A percentile compares a stretch with the other conserved stretches of the same genome.
Evolutionary conservation across 805 yeast species (phyloP).

Genomic region (Scheffersomyces coipomensis): DNA sequence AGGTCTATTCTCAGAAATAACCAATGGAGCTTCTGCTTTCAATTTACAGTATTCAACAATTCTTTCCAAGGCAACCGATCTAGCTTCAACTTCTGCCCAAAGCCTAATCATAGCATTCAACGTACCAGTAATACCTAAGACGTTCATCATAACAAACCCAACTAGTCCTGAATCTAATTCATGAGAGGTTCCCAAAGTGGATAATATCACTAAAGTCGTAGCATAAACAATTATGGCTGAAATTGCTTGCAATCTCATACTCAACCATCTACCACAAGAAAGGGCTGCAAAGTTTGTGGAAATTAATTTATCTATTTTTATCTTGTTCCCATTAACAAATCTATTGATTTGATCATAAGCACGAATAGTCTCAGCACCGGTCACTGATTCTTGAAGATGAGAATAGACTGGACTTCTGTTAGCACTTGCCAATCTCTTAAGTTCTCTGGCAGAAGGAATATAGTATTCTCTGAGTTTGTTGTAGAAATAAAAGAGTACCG

Average conservation of each 20-base stretch:
- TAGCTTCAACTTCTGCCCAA: constrained; percentile 36
- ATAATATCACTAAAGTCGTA: constrained; percentile 24
- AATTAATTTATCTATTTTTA: constrained; percentile 19
- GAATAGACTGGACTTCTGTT: constrained; percentile 30
- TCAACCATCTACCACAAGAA: constrained; percentile 31
- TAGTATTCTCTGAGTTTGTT: constrained; percentile 25
- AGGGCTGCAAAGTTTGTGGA: no score
- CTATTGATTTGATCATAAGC: constrained; percentile 28
- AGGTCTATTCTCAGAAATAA: constrained; percentile 35
- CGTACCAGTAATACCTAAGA: constrained; percentile 27
- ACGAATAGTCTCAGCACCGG: constrained; percentile 32
- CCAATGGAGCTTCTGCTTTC: constrained; percentile 44
- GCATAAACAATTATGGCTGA: constrained; percentile 31
- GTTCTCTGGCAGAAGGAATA: constrained; percentile 35
- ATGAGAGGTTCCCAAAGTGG: constrained; percentile 17
- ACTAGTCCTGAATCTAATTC: constrained; percentile 32
- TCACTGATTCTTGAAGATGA: constrained; percentile 34
- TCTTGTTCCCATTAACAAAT: constrained; percentile 20
- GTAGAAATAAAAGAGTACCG: constrained; percentile 23
- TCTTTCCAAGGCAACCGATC: constrained; percentile 35
- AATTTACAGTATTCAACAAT: constrained; percentile 35
- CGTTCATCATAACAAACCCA: constrained; percentile 38
- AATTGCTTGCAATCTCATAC: constrained; percentile 35
- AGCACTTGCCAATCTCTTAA: constrained; percentile 29
- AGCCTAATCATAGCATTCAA: constrained; percentile 30